These are phyloP conservation scores for Epithemia pelagica DNA, from an alignment of 108 stramenopile genomes.

Conservation along the genomic window DNA sequence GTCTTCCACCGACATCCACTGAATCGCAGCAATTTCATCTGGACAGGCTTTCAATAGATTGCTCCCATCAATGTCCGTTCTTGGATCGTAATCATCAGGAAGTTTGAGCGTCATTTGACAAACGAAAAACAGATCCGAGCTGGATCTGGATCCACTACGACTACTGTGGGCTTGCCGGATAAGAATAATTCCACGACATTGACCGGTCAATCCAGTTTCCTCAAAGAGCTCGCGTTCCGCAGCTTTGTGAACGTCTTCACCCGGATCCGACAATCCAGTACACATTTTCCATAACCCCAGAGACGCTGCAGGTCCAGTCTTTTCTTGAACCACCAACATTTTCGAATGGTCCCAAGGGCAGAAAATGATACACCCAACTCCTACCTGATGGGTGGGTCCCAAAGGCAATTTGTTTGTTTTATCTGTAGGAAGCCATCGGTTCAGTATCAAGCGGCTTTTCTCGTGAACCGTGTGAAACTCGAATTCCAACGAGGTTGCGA, in stretches of 20 bases:
- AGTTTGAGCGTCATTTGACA: slow-evolving; percentile 41
- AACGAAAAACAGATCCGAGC: slow-evolving; percentile 73
- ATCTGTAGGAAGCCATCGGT: slow-evolving; percentile 56
- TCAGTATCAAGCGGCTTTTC: slow-evolving; percentile 42
- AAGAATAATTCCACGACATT: slow-evolving; percentile 47
- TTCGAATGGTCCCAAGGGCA: slow-evolving; percentile 46
- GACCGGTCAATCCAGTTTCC: slow-evolving; percentile 56
- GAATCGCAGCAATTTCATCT: slow-evolving; percentile 70
- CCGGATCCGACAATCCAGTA: slow-evolving; percentile 78
- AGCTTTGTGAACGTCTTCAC: slow-evolving; percentile 71
- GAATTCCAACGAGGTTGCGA: slow-evolving; percentile 35
- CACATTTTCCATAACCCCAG: slow-evolving; percentile 75
- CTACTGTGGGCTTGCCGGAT: slow-evolving; percentile 63
- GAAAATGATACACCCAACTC: slow-evolving; percentile 68
- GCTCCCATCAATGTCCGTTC: slow-evolving; percentile 10
- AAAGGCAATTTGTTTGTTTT: slow-evolving; percentile 42
- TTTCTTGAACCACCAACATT: slow-evolving; percentile 74
- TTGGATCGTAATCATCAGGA: slow-evolving; percentile 19
- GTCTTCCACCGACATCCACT: slow-evolving; percentile 71
- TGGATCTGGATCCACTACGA: background rate
- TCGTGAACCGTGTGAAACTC: slow-evolving; percentile 43
- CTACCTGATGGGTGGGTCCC: slow-evolving; percentile 79
- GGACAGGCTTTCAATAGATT: slow-evolving; percentile 7
- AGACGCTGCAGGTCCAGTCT: slow-evolving; percentile 62
- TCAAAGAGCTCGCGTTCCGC: slow-evolving; percentile 69